These are phyloP conservation scores for Paspalum notatum DNA, from an alignment of 176 grass and related monocot genomes.

Conservation along the genomic window DNA sequence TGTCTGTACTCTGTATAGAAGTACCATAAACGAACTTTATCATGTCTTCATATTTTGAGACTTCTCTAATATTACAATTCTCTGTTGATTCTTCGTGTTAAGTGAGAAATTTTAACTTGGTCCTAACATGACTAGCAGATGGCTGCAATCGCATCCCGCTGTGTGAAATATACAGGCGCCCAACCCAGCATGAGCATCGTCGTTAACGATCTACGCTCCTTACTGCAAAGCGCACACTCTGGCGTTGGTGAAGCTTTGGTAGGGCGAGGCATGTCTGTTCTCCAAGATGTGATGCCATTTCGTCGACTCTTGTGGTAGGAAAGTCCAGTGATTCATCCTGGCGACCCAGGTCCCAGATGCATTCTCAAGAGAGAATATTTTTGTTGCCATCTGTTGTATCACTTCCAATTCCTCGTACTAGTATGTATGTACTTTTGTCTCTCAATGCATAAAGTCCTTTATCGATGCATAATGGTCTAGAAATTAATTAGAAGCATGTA, in stretches of 20 bases:
- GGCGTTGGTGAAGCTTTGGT: not conserved
- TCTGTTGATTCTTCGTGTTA: not conserved
- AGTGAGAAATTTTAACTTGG: not conserved
- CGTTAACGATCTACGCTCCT: slow-evolving; percentile 41
- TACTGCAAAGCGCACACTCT: slow-evolving; percentile 1
- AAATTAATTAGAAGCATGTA: too few relatives aligned
- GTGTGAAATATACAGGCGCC: slow-evolving; percentile 30
- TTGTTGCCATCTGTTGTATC: not conserved
- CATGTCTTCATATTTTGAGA: too few relatives aligned
- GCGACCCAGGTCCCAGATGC: not conserved
- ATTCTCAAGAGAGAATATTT: not conserved
- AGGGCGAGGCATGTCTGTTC: not conserved
- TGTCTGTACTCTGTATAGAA: too few relatives aligned
- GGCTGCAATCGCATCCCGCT: slow-evolving; percentile 38
- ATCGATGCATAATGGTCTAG: too few relatives aligned
- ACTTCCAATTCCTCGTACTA: not conserved
- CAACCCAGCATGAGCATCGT: slow-evolving; percentile 56
- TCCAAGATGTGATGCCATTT: not conserved
- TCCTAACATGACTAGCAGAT: slow-evolving; percentile 31
- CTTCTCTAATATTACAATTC: too few relatives aligned
- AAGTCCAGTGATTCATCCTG: not conserved
- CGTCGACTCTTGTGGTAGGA: not conserved
- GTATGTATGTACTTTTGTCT: not conserved
- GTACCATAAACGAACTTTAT: too few relatives aligned
- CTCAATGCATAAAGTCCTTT: not conserved